Percentiles rank a stretch among this genome's conserved stretches.
phyloP scores from a whole-genome alignment of 2,329 filamentous ascomycete genomes.

The Dactylellina leptospora region DNA sequence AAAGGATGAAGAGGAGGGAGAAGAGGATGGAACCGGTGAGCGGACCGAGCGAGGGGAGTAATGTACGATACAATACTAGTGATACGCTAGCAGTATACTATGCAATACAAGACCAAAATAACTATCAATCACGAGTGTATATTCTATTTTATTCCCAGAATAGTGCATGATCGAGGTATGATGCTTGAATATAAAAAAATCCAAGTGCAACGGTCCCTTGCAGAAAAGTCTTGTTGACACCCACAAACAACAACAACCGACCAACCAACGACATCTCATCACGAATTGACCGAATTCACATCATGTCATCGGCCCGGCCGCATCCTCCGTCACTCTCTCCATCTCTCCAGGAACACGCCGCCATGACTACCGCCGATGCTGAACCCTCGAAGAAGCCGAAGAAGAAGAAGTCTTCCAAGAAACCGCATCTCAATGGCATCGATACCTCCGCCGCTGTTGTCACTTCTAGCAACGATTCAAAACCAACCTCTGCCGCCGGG shows the following conservation, averaged over 20 bases:
- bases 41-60: background rate
- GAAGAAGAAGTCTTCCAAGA: constrained; percentile 36
- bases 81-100: constrained; percentile 1
- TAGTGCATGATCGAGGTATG: no score
- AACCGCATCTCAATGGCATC: constrained; percentile 51
- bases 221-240: no score
- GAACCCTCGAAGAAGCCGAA: constrained; percentile 28
- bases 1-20: background rate
- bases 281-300: background rate
- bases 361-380: constrained; percentile 34
- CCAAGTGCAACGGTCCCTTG: no score
- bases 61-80: constrained; percentile 23
- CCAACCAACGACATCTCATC: constrained; percentile 1
- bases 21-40: background rate
- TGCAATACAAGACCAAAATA: background rate
- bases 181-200: no score
- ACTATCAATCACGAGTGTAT: background rate
- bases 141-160: no score
- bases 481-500: constrained; percentile 7
- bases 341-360: background rate
- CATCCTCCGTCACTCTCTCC: constrained; percentile 31
- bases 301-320: constrained; percentile 14
- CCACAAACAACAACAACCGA: background rate
- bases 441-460: constrained; percentile 30
- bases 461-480: background rate